A percentile compares a stretch with the other conserved stretches of the same genome.
Evolutionary conservation across 73 alveolate genomes (phyloP).

Genomic region (Paramecium octaurelia): DNA sequence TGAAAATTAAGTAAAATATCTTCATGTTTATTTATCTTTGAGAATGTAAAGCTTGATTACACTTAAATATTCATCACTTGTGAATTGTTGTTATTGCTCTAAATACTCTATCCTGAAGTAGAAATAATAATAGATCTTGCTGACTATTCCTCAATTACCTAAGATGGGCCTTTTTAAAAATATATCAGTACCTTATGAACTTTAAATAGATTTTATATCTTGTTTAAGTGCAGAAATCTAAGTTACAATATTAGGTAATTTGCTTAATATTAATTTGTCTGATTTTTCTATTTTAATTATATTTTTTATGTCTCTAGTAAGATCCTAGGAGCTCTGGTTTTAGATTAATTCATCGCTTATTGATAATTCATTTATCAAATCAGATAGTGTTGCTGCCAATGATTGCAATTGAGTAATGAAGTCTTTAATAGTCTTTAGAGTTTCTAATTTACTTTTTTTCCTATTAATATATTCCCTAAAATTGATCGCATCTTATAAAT

Average conservation of each 20-base stretch:
- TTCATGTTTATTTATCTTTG: background rate
- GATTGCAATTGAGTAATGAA: background rate
- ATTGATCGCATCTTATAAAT: background rate
- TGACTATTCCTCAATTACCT: background rate
- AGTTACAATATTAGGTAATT: background rate
- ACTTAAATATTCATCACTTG: background rate
- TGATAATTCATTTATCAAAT: background rate
- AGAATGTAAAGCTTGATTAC: background rate
- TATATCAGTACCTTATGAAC: background rate
- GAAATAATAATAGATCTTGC: background rate
- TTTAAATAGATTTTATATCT: background rate
- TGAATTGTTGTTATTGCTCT: background rate
- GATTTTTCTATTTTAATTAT: background rate
- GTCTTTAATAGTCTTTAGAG: background rate
- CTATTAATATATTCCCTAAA: background rate
- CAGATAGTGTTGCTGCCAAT: background rate
- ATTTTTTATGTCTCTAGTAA: background rate
- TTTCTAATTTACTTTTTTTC: background rate
- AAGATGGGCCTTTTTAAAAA: background rate
- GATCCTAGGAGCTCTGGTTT: background rate
- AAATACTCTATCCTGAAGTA: background rate
- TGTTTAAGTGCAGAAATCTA: background rate
- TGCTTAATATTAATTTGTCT: background rate
- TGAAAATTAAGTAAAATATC: background rate
- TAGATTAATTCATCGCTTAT: background rate